Base-by-base conservation (phyloP, 2,329 filamentous ascomycete genomes). In the Tolypocladium tropicale region DNA sequence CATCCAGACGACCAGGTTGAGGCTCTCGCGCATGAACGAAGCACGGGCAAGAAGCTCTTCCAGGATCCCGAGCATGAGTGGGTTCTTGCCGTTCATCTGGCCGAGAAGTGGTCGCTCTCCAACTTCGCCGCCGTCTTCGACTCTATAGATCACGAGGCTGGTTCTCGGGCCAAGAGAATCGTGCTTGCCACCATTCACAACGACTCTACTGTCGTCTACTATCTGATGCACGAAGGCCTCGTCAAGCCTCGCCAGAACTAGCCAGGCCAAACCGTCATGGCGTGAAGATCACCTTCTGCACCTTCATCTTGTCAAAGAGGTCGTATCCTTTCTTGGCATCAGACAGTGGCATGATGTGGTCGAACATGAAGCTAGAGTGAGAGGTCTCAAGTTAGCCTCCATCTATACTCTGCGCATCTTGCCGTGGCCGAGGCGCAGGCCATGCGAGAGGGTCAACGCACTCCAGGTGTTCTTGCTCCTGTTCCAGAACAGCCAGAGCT, bases 171-270 rank as follows among this genome's bases (percentile, higher is more conserved):
- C 52, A 93, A 92, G 75, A 78, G 89, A 58, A 69, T 92, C 12
- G 67, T 93, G n/a, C 74, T 94, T 53, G 88, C 86, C 18, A 88
- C 86, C 3, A 74, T 90, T 52, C 86, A 90, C 66, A 83, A 88
- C 63, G 89, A 94, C 71, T 92, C 89, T 61, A 93, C 89, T 0
- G 79, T 94, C 21, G 86, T 90, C 43, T 94, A 93, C 72, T 94
- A 94, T 67, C 79, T 92, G 60, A 82, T 93, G 68, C 89, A 93
- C 64, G 88, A 93, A 69, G 89, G 89, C n/a, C 84, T 92, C 60
- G 88, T 93, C 54, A 94, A 93, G 75, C 89, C 89, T 28, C 78
- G 89, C 56, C 89, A 93, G 69, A 94, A 94, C 68, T 93, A 74
- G 79, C 28, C 25, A 49, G n/a, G 23, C 28, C 49, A 4, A 51